phyloP scores from a whole-genome alignment of 2,329 filamentous ascomycete species.

The Phialophora macrospora region DNA sequence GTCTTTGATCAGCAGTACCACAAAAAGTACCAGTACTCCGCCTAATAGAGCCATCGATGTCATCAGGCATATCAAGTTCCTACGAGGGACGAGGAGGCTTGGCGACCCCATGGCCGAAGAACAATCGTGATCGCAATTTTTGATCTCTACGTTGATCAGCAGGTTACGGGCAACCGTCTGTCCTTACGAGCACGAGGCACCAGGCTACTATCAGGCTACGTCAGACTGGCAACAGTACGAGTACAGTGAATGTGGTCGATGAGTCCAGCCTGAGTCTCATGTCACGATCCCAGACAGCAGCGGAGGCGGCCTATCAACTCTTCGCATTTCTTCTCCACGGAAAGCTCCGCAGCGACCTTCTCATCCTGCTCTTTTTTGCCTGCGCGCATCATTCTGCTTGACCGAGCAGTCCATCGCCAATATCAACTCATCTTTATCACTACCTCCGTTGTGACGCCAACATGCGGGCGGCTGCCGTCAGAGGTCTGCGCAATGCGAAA shows the following conservation, averaged over 20 bases:
- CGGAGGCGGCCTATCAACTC: not conserved
- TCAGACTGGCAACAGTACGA: not conserved
- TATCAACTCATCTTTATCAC: not conserved
- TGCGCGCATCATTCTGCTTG: not conserved
- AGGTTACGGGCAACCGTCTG: not conserved
- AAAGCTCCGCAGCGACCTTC: not conserved
- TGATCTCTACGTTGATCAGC: slow-evolving; percentile 8
- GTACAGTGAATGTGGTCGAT: not conserved
- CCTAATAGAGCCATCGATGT: slow-evolving; percentile 24
- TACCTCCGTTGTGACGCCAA: slow-evolving; percentile 11
- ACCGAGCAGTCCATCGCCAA: not conserved
- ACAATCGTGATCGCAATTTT: slow-evolving; percentile 3
- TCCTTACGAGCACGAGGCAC: too few relatives aligned
- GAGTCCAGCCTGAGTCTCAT: not conserved
- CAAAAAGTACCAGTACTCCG: not conserved
- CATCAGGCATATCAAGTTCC: slow-evolving; percentile 19
- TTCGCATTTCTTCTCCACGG: not conserved
- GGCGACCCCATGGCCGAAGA: not conserved
- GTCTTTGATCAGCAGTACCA: not conserved
- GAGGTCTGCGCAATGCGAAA: slow-evolving; percentile 34
- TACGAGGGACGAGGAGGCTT: not conserved
- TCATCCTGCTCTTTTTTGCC: not conserved
- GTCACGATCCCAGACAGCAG: not conserved
- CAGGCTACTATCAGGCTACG: not conserved
- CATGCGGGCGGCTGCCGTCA: slow-evolving; percentile 35